Evolutionary conservation across 257 asterid species (phyloP).

Genomic region (Prunella vulgaris): DNA sequence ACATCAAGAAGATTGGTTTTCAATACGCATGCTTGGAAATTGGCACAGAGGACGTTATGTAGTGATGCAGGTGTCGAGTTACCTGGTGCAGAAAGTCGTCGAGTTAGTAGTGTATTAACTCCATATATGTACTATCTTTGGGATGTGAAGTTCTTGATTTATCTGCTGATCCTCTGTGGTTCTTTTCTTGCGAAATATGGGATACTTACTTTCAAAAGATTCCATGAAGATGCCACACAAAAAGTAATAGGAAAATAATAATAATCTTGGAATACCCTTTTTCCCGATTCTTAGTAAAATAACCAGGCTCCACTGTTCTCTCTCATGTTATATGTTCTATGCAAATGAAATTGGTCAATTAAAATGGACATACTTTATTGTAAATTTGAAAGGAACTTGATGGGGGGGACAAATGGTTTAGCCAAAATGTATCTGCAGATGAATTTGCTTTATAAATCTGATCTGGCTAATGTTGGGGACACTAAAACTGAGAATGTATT

Average conservation of each 20-base stretch:
- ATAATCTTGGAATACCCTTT: not conserved
- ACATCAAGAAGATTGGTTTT: constrained; percentile 36
- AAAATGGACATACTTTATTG: not conserved
- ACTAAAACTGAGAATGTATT: not conserved
- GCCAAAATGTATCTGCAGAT: not conserved
- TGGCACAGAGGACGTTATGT: constrained; percentile 43
- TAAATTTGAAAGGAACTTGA: not conserved
- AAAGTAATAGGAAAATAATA: not conserved
- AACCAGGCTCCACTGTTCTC: constrained; percentile 3
- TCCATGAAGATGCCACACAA: not conserved
- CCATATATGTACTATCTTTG: not conserved
- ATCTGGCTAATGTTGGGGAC: not conserved
- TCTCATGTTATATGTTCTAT: not conserved
- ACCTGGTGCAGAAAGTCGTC: constrained; percentile 31
- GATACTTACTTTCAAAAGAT: not conserved
- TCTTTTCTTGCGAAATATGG: not conserved
- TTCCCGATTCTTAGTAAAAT: not conserved
- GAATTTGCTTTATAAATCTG: not conserved
- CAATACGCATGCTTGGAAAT: constrained; percentile 30
- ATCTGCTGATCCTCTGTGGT: not conserved
- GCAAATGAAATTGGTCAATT: not conserved
- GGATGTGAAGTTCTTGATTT: not conserved
- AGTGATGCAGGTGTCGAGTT: constrained; percentile 36
- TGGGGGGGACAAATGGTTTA: not conserved
- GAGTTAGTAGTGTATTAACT: constrained; percentile 30